phyloP scores from a whole-genome alignment of 441 rosid genomes.

The Brassica balearica region DNA sequence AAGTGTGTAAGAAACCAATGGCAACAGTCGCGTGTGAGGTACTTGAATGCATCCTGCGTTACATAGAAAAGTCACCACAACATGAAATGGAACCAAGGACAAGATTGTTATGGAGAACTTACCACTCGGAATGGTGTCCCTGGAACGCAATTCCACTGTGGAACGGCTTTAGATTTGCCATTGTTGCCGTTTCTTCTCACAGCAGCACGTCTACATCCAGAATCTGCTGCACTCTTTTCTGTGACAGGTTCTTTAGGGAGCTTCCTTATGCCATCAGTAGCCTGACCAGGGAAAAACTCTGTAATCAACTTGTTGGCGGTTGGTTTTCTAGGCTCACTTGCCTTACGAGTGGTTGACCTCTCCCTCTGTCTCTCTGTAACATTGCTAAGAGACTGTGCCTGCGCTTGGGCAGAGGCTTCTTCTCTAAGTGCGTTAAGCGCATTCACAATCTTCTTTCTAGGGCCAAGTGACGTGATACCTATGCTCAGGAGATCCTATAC shows the following conservation, averaged over 20 bases:
- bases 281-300: constrained; percentile 67
- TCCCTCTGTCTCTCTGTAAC: constrained; percentile 48
- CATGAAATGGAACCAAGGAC: constrained; percentile 19
- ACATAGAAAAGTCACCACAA: constrained; percentile 34
- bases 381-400: constrained; percentile 38
- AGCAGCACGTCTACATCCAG: constrained; percentile 36
- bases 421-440: constrained; percentile 70
- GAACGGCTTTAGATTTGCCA: constrained; percentile 65
- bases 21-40: constrained; percentile 85
- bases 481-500: constrained; percentile 82
- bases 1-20: constrained; percentile 99
- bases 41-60: constrained; percentile 95
- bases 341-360: constrained; percentile 47
- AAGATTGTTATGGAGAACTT: constrained; percentile 18
- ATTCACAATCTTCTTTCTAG: constrained; percentile 85
- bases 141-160: constrained; percentile 77
- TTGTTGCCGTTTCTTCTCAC: constrained; percentile 49
- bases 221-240: constrained; percentile 29
- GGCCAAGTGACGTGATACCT: constrained; percentile 89
- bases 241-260: constrained; percentile 42
- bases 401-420: constrained; percentile 46
- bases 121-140: constrained; percentile 98
- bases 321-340: constrained; percentile 52
- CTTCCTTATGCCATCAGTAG: constrained; percentile 39
- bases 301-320: constrained; percentile 83